phyloP scores from a whole-genome alignment of 2,329 filamentous ascomycete species.

The Calonectria naviculata region DNA sequence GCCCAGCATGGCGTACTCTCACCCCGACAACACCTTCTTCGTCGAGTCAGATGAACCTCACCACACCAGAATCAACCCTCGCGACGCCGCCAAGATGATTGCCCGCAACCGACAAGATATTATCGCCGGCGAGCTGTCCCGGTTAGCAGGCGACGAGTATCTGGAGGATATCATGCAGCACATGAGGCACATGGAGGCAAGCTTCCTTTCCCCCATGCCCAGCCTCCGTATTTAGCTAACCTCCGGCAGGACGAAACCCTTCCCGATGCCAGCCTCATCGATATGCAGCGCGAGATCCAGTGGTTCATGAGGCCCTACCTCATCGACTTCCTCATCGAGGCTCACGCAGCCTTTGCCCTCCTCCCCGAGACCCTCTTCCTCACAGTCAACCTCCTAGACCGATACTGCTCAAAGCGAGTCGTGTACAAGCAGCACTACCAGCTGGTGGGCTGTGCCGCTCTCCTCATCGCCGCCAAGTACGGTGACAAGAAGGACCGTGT shows the following conservation, averaged over 20 bases:
- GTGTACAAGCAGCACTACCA: slow-evolving; percentile 99
- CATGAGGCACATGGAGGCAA: slow-evolving; percentile 93
- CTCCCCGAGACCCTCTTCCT: slow-evolving; percentile 96
- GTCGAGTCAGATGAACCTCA: slow-evolving; percentile 65
- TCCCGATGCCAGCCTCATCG: slow-evolving; percentile 96
- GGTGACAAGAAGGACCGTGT: slow-evolving; percentile 98
- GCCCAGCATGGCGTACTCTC: slow-evolving; percentile 60
- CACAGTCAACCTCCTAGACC: slow-evolving; percentile 94
- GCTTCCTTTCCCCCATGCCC: slow-evolving; percentile 33
- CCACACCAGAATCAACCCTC: slow-evolving; percentile 71
- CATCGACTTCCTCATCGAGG: slow-evolving; percentile 97
- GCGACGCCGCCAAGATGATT: slow-evolving; percentile 82
- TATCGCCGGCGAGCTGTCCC: slow-evolving; percentile 89
- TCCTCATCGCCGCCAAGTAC: slow-evolving; percentile 98
- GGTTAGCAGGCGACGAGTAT: slow-evolving; percentile 88
- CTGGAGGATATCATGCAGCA: slow-evolving; percentile 94
- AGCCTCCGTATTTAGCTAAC: slow-evolving; percentile 36
- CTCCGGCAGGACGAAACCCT: slow-evolving; percentile 77
- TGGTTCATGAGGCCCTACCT: slow-evolving; percentile 99
- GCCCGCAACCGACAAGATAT: slow-evolving; percentile 87
- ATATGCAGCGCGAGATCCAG: slow-evolving; percentile 98
- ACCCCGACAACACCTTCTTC: slow-evolving; percentile 61
- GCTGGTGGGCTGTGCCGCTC: slow-evolving; percentile 93
- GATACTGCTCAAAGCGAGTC: slow-evolving; percentile 97
- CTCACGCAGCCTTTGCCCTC: slow-evolving; percentile 92